Conservation (phyloP, 352 stramenopile genomes). For the Phytopythium boreale region DNA sequence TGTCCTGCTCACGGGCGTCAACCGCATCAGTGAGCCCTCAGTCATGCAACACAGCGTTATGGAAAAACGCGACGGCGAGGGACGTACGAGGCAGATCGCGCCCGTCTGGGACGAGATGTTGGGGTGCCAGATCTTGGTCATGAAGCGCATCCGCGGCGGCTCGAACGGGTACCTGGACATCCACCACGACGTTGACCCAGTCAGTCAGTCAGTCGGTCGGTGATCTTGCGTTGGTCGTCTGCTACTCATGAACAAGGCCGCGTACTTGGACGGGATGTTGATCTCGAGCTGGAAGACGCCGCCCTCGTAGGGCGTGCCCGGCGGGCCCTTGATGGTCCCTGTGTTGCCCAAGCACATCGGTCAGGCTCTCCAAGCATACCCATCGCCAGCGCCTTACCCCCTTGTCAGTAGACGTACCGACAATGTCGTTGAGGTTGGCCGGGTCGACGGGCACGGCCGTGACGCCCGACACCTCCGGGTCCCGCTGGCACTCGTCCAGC, state of each 20-base stretch:
- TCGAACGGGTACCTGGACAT: constrained; percentile 92
- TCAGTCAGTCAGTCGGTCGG: not conserved
- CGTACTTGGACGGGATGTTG: constrained; percentile 90
- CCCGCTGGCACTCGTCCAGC: constrained; percentile 83
- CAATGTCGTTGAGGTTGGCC: constrained; percentile 24
- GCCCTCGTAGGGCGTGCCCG: constrained; percentile 85
- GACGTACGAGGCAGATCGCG: constrained; percentile 92
- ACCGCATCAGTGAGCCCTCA: not conserved
- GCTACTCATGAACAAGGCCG: not conserved
- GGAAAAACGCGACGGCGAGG: not conserved
- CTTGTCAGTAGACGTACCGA: constrained; percentile 11
- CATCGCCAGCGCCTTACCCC: not conserved
- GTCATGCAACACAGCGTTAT: not conserved
- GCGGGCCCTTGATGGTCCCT: constrained; percentile 69
- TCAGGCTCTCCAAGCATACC: not conserved
- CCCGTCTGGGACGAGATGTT: constrained; percentile 98
- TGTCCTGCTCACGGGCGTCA: constrained; percentile 64
- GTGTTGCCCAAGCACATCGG: not conserved
- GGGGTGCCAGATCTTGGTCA: constrained; percentile 96
- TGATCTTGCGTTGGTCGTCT: too few relatives aligned
- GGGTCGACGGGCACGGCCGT: constrained; percentile 42
- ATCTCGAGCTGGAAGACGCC: constrained; percentile 93
- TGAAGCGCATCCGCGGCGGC: constrained; percentile 92
- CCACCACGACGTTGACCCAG: not conserved
- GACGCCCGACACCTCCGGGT: constrained; percentile 81